Evolutionary conservation across 1,139 yeast species (phyloP), one percentile per base, ranked within the genome.

Genomic region (Geotrichum siamense): DNA sequence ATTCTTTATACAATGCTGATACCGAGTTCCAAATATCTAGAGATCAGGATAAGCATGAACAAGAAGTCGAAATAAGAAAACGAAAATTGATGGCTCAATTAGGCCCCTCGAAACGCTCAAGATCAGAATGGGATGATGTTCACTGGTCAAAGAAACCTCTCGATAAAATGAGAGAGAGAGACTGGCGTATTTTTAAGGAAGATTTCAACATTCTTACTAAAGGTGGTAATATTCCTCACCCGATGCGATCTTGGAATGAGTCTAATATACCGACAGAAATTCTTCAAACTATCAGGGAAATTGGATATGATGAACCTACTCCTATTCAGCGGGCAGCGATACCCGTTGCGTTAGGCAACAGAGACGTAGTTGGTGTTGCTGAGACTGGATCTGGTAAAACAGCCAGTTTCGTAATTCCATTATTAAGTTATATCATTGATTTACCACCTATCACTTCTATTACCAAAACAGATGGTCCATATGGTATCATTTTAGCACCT

Each of bases 311-410:
- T 1, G 75, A 74, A 5, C 95, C 98, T 1, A 84, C 96, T 0
- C 91, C 97, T 0, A 81, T 91, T 48, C 98, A 91, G 59, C 65
- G 96, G 50, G 94, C 93, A 0, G 74, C 96, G 0, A 76, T 89
- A 10, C 96, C 96, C 0, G 69, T 82, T 37, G 84, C 85, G 0
- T 54, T 82, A 28, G 59, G 66, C 0, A 65, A 70, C 3, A 61
- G 74, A 33, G 96, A 91, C 60, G 71, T 86, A 3, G 72, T 89
- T 21, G 97, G 96, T 21, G 75, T 89, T n/a, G 96, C 97, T 0
- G 91, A 87, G 54, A 91, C 98, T 0, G 98, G 97, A 20, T 84
- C 95, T 0, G 98, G 97, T 58, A 91, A 91, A 60, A 91, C 98
- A 0, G 69, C 87, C 23, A 83, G 94, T 8, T 91, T 82, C 62